phyloP scores from a whole-genome alignment of 306 rosid genomes.

The Biancaea sappan region DNA sequence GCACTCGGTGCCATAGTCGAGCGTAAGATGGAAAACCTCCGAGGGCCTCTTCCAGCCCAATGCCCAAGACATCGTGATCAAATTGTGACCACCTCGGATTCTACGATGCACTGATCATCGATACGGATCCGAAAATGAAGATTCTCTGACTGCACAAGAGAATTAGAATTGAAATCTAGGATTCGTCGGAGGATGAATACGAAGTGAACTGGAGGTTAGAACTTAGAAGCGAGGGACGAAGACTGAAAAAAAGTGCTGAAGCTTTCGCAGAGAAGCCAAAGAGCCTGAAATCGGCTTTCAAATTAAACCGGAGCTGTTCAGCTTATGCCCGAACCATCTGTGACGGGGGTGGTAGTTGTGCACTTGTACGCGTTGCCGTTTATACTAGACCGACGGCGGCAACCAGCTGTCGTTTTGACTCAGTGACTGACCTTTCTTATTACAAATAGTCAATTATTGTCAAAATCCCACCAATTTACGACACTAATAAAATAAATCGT shows the following conservation, averaged over 20 bases:
- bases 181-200: not conserved
- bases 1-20: slow-evolving; percentile 83
- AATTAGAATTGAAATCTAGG: slow-evolving; percentile 24
- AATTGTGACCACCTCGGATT: slow-evolving; percentile 23
- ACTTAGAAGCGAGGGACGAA: not conserved
- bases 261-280: not conserved
- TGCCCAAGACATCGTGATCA: slow-evolving; percentile 86
- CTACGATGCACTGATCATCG: slow-evolving; percentile 8
- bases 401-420: not conserved
- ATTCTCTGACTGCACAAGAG: not conserved
- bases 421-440: not conserved
- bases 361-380: not conserved
- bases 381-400: not conserved
- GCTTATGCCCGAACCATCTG: not conserved
- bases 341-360: not conserved
- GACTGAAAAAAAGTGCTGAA: slow-evolving; percentile 26
- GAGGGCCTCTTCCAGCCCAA: slow-evolving; percentile 93
- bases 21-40: slow-evolving; percentile 82
- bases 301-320: not conserved
- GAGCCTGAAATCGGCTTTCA: not conserved
- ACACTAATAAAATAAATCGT: no score
- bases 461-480: no score
- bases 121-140: not conserved
- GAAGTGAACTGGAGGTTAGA: slow-evolving; percentile 39
- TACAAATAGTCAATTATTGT: no score